Base-by-base conservation (phyloP, 768 basidiomycete species). In the Baorangia bicolor region DNA sequence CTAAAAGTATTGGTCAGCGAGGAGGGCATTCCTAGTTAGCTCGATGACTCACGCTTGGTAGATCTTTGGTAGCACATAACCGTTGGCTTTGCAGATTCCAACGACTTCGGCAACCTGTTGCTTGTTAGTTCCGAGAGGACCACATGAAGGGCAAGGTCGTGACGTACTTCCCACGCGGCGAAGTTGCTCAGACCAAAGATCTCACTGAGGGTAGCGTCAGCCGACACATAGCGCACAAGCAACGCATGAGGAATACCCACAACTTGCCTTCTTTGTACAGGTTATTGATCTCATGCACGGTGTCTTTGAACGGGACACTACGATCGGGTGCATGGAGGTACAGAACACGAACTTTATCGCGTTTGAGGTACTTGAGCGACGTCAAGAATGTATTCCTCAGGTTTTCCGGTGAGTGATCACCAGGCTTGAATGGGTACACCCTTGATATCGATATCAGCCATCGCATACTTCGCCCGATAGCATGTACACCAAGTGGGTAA, bases 151-250 rank as follows among this genome's bases (percentile, higher is more conserved):
- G 3, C n/a, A 27, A 35, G 13, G 14, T 25, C 16, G 14, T 16
- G 2, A 65, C 66, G 25, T 35, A 75, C 78, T 66, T 86, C 83
- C 81, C 82, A 85, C 0, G 83, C 77, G 1, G 67, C 54, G 39
- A 74, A 86, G 66, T 86, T 86, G 62, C 84, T 85, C 57, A 87
- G 73, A 2, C 85, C 84, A 54, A 86, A 81, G n/a, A 78, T 75
- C 56, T 84, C 80, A 63, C 80, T 82, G 51, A 35, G 16, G 6
- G 14, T 3, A 38, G 9, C 20, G 40, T 54, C 9, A 45, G 30
- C 20, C 12, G 9, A 39, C 18, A 39, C 21, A 20, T 6, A 12
- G 9, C 4, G 12, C 4, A 34, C 45, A 12, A 4, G 35, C 30
- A 5, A 42, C n/a, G 28, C 2, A 0, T 9, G 4, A 18, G 2